A percentile compares a stretch with the other conserved stretches of the same genome.
Conservation (phyloP, 1,139 yeast genomes). For the Nakaseomyces sp. region DNA sequence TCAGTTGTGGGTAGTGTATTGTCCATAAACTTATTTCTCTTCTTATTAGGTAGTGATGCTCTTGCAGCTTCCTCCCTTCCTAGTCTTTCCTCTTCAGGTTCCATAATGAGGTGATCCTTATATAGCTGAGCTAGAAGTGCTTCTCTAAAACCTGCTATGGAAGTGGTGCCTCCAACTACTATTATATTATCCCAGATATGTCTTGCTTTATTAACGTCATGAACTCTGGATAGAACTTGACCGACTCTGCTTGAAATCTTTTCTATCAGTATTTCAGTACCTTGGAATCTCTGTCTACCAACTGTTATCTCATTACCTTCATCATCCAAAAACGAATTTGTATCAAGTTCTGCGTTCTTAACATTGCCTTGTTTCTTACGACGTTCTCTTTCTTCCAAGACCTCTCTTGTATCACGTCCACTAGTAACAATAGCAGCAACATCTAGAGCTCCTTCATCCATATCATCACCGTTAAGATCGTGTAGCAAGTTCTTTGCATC, state of each 20-base stretch:
- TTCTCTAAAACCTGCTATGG: constrained; percentile 69
- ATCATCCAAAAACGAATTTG: constrained; percentile 55
- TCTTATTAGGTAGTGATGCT: constrained; percentile 21
- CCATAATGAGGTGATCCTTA: constrained; percentile 45
- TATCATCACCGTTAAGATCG: constrained; percentile 39
- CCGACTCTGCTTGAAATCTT: constrained; percentile 49
- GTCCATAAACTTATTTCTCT: constrained; percentile 23
- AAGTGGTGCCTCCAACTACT: constrained; percentile 66
- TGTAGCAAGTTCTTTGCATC: constrained; percentile 54
- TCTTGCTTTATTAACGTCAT: constrained; percentile 65
- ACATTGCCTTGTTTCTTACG: constrained; percentile 36
- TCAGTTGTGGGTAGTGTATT: constrained; percentile 28
- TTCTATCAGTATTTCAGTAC: constrained; percentile 51
- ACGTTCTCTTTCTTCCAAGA: constrained; percentile 48
- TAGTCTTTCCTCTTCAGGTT: constrained; percentile 32
- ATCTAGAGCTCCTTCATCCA: constrained; percentile 70
- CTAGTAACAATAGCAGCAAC: constrained; percentile 85
- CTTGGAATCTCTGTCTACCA: constrained; percentile 85
- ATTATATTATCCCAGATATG: constrained; percentile 82
- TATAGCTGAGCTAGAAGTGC: constrained; percentile 53
- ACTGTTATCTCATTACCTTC: constrained; percentile 48
- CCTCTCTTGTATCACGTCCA: constrained; percentile 54
- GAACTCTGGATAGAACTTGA: constrained; percentile 44
- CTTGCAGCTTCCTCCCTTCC: constrained; percentile 29
- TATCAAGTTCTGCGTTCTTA: constrained; percentile 51